Evolutionary conservation across 1,284 basidiomycete species (phyloP), one percentile per base, ranked within the genome.

Genomic region (Chondrostereum purpureum): DNA sequence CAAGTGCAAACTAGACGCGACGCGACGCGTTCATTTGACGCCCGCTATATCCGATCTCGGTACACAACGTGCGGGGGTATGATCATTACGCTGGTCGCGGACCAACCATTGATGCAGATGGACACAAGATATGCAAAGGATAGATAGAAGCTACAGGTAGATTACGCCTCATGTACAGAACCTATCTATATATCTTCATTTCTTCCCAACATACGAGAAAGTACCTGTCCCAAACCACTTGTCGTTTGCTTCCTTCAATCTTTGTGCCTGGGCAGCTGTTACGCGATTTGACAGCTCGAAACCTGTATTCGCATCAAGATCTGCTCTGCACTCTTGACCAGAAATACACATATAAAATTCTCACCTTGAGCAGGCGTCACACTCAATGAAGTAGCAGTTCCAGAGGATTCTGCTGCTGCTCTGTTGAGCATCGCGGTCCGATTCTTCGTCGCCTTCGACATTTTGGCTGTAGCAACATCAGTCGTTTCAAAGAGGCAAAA

Each of bases 361-460:
- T 42, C 48, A 82, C 91, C 95, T 80, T 98, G 95, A 4, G 94
- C 88, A 6, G 95, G 95, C 4, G 95, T 99, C 49, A 99, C 95
- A 6, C 88, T 88, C 48, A 99, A 68, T 18, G 90, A 93, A 0
- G 93, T 96, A 2, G 91, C 85, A 2, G 88, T 93, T 37, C 95
- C 95, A 0, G 77, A 44, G 35, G 47, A 46, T 10, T 55, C 49
- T 75, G 84, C 80, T 2, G 84, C 82, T 13, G 83, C 78, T 44
- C 87, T 75, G 39, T 87, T 83, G 48, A 94, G 75, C 20, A 87
- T 74, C 43, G 89, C 87, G 0, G 90, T 92, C 19, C 95, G 83
- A 44, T 94, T 73, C 62, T 92, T 93, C 69, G 97, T 97, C 37
- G 84, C 80, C 67, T 97, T 94, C n/a, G 92, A 95, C 66, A 99